Conservation (phyloP, 768 basidiomycete species). For the Nidularia pulvinata region DNA sequence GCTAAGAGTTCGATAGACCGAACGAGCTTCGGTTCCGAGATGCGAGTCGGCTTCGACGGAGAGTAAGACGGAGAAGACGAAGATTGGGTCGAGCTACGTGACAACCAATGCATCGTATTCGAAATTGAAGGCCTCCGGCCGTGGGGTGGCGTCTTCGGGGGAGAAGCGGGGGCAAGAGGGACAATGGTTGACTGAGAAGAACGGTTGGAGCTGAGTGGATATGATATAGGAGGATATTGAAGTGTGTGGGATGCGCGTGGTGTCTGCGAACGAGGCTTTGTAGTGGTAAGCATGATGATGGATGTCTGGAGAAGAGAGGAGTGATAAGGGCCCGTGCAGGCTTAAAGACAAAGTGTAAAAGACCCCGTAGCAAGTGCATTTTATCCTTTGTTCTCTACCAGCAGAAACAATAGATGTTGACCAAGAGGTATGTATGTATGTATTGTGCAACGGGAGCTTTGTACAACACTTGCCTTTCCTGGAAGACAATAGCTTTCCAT, state of each 20-base stretch:
- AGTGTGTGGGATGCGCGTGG: constrained; percentile 23
- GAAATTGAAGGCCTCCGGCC: constrained; percentile 35
- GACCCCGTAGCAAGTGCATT: not conserved
- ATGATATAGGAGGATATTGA: constrained; percentile 19
- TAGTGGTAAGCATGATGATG: constrained; percentile 16
- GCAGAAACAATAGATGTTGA: too few species aligned
- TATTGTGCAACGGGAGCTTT: too few species aligned
- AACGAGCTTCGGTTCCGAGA: constrained; percentile 43
- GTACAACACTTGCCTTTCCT: constrained; percentile 8
- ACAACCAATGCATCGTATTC: constrained; percentile 53
- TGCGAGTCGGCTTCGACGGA: constrained; percentile 32
- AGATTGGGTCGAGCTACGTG: constrained; percentile 32
- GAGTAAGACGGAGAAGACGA: constrained; percentile 19
- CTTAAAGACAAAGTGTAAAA: not conserved
- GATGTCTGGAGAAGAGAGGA: not conserved
- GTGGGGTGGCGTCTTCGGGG: constrained; percentile 12
- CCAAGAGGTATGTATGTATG: too few species aligned
- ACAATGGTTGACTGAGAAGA: constrained; percentile 12
- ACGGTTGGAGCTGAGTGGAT: constrained; percentile 7
- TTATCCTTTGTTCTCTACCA: not conserved
- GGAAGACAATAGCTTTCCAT: not conserved
- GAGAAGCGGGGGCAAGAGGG: constrained; percentile 5
- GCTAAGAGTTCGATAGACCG: constrained; percentile 35
- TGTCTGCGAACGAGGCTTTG: constrained; percentile 25
- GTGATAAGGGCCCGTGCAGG: not conserved